Conservation (phyloP, 2,329 filamentous ascomycete genomes). For the Amesomyces nigricolor region DNA sequence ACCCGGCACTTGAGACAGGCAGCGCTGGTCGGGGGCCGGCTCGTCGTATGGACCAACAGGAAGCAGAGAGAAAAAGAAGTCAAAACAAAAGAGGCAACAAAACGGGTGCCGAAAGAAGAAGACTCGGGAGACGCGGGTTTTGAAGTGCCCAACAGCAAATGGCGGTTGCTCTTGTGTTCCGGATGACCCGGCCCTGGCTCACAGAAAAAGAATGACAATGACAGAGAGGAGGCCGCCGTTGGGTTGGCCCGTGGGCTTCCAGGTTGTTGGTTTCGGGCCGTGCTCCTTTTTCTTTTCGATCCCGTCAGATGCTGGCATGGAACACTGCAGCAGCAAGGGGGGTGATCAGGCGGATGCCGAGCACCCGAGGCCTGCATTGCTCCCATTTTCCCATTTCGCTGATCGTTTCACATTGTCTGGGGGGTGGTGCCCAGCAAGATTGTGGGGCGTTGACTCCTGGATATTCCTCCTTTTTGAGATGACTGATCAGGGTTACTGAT, state of each 20-base stretch:
- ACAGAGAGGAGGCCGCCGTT: background rate
- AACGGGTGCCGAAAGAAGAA: too few species aligned
- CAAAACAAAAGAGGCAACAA: background rate
- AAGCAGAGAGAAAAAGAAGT: background rate
- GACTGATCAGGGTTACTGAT: background rate
- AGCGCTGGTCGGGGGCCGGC: background rate
- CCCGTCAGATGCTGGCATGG: background rate
- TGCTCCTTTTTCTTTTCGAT: background rate
- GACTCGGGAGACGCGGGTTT: background rate
- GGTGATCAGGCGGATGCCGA: constrained; percentile 1
- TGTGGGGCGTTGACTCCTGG: background rate
- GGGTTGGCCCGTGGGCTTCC: too few species aligned
- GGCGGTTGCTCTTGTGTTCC: background rate
- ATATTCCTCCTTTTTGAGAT: background rate
- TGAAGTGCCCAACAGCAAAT: background rate
- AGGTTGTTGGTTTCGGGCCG: too few species aligned
- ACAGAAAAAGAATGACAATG: background rate
- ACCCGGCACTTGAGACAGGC: too few species aligned
- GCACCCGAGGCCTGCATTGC: constrained; percentile 8
- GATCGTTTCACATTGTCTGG: constrained; percentile 8
- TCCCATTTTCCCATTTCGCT: background rate
- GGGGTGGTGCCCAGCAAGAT: background rate
- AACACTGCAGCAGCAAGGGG: background rate
- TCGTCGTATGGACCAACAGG: background rate
- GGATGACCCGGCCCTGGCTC: constrained; percentile 1